Base-by-base conservation (phyloP, 495 filamentous ascomycete species). In the Penicillium robsamsonii region DNA sequence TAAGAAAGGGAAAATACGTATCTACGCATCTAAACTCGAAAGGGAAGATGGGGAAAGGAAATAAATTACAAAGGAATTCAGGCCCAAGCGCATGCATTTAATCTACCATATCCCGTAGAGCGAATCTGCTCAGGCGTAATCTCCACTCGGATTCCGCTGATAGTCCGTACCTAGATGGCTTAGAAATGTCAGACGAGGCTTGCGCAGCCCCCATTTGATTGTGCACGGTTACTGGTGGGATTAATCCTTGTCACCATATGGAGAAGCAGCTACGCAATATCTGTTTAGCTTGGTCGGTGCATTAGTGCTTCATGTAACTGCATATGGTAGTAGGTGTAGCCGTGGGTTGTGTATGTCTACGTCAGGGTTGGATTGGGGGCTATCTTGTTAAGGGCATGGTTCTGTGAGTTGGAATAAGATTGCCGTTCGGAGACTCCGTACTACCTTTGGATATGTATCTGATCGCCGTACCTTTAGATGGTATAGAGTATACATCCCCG, bases 351-450 rank as follows among this genome's bases (percentile, higher is more conserved):
- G 31, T 9, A 11, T 42, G 37, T 5, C 5, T 20, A 38, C 37
- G 55, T 46, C 55, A 57, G 55, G 37, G 38, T 51, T 33, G 47
- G 47, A 46, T 46, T 52, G 30, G 47, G 41, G 27, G 38, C 47
- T 38, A 38, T 37, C 24, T 27, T 24, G 43, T 46, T 3, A 9
- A 27, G 43, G 43, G 22, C 43, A 46, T 29, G 22, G 9, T 46
- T n/a, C 3, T 46, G n/a, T n/a, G 18, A 2, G 38, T 41, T 41
- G 13, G 33, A 15, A 5, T 8, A n/a, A 42, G 40, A 20, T 42
- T 42, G 9, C 18, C 24, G 17, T 42, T 27, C 25, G 25, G 25
- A 27, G 25, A 22, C 40, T n/a, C 13, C 15, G 5, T 37, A 15
- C 35, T 27, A 7, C 25, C 25, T 27, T 27, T 27, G 25, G 22